These are phyloP conservation scores for Heliamphora ciliata DNA, from an alignment of 179 eudicot genomes.

Conservation along the genomic window DNA sequence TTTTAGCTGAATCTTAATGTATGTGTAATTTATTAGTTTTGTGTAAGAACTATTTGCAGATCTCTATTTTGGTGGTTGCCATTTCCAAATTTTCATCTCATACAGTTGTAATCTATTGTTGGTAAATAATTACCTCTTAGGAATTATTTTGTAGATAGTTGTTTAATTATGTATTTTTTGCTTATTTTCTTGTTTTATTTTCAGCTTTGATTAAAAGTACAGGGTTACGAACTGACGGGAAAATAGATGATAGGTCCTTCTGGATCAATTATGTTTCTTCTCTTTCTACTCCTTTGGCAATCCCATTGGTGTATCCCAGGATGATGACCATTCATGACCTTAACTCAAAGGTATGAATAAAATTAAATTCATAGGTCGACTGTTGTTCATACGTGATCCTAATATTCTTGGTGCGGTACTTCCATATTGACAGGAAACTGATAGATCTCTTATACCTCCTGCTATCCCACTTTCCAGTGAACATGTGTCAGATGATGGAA, in stretches of 20 bases:
- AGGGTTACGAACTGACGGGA: slow-evolving; percentile 75
- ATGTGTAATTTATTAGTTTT: no score
- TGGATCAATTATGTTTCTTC: slow-evolving; percentile 79
- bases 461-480: slow-evolving; percentile 73
- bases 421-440: slow-evolving; percentile 45
- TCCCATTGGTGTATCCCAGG: slow-evolving; percentile 87
- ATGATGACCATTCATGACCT: slow-evolving; percentile 77
- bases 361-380: not conserved
- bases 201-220: slow-evolving; percentile 72
- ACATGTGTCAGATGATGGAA: slow-evolving; percentile 60
- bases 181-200: slow-evolving; percentile 2
- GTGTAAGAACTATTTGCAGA: no score
- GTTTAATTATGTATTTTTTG: no score
- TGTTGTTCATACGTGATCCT: not conserved
- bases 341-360: not conserved
- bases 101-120: no score
- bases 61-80: no score
- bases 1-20: no score
- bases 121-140: no score
- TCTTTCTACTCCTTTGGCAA: slow-evolving; percentile 61
- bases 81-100: no score
- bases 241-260: slow-evolving; percentile 71
- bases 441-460: slow-evolving; percentile 55
- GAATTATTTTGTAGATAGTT: no score
- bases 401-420: not conserved